These are phyloP conservation scores for Prunus campanulata DNA, from an alignment of 306 rosid genomes.

Conservation along the genomic window DNA sequence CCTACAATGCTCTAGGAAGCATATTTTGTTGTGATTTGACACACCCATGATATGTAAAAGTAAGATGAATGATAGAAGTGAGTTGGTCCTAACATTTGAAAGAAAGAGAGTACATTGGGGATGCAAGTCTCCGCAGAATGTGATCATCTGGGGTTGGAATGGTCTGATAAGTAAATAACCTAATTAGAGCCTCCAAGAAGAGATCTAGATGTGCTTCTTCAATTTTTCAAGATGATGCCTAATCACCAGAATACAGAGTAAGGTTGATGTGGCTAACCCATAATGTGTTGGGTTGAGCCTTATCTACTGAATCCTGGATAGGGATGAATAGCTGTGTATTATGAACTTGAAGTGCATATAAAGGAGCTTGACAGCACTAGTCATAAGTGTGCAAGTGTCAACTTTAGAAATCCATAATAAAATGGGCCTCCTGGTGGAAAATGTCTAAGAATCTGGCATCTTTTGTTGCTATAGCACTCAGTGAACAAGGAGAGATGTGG, in stretches of 20 bases:
- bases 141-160: not conserved
- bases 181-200: not conserved
- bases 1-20: not conserved
- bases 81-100: not conserved
- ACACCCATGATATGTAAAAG: not conserved
- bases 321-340: not conserved
- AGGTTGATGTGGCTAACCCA: not conserved
- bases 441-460: not conserved
- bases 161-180: not conserved
- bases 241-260: not conserved
- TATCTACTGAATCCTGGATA: not conserved
- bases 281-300: not conserved
- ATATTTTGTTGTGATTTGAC: not conserved
- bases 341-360: not conserved
- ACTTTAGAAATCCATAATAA: not conserved
- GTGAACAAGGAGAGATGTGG: not conserved
- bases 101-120: not conserved
- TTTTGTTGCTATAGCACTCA: not conserved
- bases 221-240: not conserved
- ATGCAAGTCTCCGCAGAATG: not conserved
- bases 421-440: not conserved
- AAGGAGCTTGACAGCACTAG: not conserved
- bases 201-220: not conserved
- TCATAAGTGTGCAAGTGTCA: not conserved
- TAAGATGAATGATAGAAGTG: not conserved